Base-by-base conservation (phyloP, 2,329 filamentous ascomycete species). In the Metarhizium album region DNA sequence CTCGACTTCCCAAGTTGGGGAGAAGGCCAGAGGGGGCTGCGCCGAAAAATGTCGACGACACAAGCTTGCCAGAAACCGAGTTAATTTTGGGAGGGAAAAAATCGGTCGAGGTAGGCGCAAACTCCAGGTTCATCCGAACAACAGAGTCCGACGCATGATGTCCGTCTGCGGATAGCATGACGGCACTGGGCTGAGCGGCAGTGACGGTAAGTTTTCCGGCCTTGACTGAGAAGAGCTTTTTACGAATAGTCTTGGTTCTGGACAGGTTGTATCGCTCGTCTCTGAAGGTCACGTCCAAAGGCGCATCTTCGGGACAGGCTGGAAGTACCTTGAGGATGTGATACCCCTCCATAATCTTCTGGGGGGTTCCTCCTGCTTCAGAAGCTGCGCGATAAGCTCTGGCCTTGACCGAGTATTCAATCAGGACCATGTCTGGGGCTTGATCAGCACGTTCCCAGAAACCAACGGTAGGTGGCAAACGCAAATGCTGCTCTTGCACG, bases 401-500 rank as follows among this genome's bases (percentile, higher is more conserved):
- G 9, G 74, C 77, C 58, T 73, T 73, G 60, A 82, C 62, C 46
- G 59, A 59, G 60, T 82, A 82, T 58, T 79, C 70, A 37, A 81
- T 67, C 16, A 70, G 67, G 18, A 75, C 70, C 75, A 79, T 80
- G 42, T 74, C 66, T 0, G 78, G 78, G 0, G 76, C 64, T 57
- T 78, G 69, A 56, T 82, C 78, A 55, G 80, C 74, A 55, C 67
- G 70, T 51, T 74, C 70, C 76, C 77, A 80, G 58, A 63, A 66
- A 6, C 72, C 73, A 51, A 80, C 62, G 11, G 74, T 74, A 0
- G 78, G 78, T 1, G 78, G 78, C 22, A 79, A 67, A 13, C 71
- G 69, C 38, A 77, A 63, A 64, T 82, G 78, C 45, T 74, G 68
- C 33, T 76, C 75, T 49, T 70, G 69, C 29, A 81, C 67, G 45